Conservation (phyloP, 2,329 filamentous ascomycete genomes). For the Chaetomiaceae sp. region DNA sequence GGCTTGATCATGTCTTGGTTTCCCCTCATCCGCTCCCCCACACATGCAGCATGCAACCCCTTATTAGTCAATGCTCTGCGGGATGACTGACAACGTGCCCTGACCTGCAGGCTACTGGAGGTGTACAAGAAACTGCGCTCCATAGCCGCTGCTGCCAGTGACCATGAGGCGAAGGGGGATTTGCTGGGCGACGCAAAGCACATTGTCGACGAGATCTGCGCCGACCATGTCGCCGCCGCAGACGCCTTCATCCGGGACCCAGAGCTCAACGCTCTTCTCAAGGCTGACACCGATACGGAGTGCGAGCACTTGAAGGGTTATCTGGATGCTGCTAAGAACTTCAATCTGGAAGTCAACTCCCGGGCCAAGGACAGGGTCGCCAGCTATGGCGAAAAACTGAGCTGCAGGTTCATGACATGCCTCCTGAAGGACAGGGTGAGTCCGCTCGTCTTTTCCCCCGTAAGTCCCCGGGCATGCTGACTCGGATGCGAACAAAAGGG, state of each 20-base stretch:
- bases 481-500: slow-evolving; percentile 45
- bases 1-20: too few relatives aligned
- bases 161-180: slow-evolving; percentile 48
- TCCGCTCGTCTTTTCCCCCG: not conserved
- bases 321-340: slow-evolving; percentile 58
- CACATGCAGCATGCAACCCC: not conserved
- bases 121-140: slow-evolving; percentile 55
- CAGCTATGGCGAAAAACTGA: slow-evolving; percentile 92
- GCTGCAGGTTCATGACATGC: slow-evolving; percentile 85
- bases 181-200: slow-evolving; percentile 62
- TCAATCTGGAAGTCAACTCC: slow-evolving; percentile 71
- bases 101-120: slow-evolving; percentile 48
- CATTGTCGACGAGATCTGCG: slow-evolving; percentile 75
- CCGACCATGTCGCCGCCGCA: slow-evolving; percentile 75
- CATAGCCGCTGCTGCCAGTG: slow-evolving; percentile 49
- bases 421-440: slow-evolving; percentile 68
- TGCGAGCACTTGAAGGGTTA: slow-evolving; percentile 78
- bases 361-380: slow-evolving; percentile 83
- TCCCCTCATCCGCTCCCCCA: slow-evolving; percentile 12
- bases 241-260: slow-evolving; percentile 56
- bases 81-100: slow-evolving; percentile 20
- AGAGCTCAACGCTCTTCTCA: slow-evolving; percentile 55
- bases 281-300: slow-evolving; percentile 67
- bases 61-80: slow-evolving; percentile 21
- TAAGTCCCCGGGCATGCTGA: slow-evolving; percentile 27